phyloP scores from a whole-genome alignment of 306 rosid species.

The Lathyrus oleraceus region DNA sequence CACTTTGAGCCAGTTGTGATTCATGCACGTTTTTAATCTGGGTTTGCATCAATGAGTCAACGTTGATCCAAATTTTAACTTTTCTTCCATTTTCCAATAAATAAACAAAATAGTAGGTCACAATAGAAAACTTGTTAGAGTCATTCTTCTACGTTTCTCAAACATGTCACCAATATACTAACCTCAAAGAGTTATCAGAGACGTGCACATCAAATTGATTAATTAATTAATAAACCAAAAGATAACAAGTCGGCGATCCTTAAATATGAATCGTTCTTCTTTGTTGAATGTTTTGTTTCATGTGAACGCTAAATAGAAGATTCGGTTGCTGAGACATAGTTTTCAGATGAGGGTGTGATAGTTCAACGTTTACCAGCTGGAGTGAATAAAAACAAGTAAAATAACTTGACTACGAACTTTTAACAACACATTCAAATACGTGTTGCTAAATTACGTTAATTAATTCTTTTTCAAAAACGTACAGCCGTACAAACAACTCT shows the following conservation, averaged over 20 bases:
- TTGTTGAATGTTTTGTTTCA: background rate
- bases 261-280: background rate
- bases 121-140: no score
- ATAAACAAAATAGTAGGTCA: no score
- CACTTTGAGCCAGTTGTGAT: background rate
- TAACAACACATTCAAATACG: conserved; percentile 23
- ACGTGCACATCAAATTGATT: background rate
- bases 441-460: conserved; percentile 11
- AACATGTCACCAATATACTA: no score
- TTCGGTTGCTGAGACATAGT: conserved; percentile 43
- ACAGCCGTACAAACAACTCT: conserved; percentile 38
- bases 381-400: conserved; percentile 6
- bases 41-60: background rate
- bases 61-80: background rate
- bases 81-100: background rate
- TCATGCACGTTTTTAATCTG: background rate
- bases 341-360: conserved; percentile 41
- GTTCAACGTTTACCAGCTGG: conserved; percentile 31
- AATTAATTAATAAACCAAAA: background rate
- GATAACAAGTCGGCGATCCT: background rate
- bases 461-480: background rate
- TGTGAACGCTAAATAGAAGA: conserved; percentile 5
- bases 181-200: no score
- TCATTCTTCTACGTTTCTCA: background rate
- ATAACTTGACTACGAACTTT: conserved; percentile 15